A percentile compares a stretch with the other conserved stretches of the same genome.
These are phyloP conservation scores for Brassica carinata DNA, from an alignment of 345 rosid species.

Conservation along the genomic window DNA sequence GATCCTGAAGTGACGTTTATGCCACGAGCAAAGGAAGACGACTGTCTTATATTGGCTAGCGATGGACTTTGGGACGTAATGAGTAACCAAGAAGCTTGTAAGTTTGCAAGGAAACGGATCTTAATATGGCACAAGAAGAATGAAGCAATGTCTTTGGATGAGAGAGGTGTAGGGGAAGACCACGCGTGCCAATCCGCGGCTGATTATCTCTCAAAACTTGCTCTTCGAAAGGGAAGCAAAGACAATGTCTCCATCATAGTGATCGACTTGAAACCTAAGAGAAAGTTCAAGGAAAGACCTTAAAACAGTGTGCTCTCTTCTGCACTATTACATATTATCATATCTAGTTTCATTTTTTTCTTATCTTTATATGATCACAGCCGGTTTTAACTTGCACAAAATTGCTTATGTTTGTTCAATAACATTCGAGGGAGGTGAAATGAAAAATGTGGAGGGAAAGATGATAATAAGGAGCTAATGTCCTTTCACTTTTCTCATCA, in stretches of 20 bases:
- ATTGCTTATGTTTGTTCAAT: neutral
- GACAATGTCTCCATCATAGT: neutral
- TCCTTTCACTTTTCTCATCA: too few species aligned
- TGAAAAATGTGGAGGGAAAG: neutral
- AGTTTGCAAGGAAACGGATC: neutral
- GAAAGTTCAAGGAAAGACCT: neutral
- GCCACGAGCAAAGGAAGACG: neutral
- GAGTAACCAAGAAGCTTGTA: neutral
- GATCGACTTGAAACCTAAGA: neutral
- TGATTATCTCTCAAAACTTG: neutral
- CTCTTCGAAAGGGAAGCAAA: neutral
- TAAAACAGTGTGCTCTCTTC: neutral
- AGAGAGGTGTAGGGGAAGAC: neutral
- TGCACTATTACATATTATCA: neutral
- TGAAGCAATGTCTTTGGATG: neutral
- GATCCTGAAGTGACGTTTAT: neutral
- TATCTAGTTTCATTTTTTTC: neutral
- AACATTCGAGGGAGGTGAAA: neutral
- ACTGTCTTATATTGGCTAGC: neutral
- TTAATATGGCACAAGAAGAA: neutral
- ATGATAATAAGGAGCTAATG: too few species aligned
- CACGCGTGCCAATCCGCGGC: neutral
- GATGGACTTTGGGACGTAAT: neutral
- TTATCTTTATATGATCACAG: neutral
- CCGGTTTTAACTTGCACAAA: neutral